Evolutionary conservation across 192 early-diverging fungal species (phyloP), one percentile per base, ranked within the genome.

Genomic region (Bifiguratus adelaidae): DNA sequence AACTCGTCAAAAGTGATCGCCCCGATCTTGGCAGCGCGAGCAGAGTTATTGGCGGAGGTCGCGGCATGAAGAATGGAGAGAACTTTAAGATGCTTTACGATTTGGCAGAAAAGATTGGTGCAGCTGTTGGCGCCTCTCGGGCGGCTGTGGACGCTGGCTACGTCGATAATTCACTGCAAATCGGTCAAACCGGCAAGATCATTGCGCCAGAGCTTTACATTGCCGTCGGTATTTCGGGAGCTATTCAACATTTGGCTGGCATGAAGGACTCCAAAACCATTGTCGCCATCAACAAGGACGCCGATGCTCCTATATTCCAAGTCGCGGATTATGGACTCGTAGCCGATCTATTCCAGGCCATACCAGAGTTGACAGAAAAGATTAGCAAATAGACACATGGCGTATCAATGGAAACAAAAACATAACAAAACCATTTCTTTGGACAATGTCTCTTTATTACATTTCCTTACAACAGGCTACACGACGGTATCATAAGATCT

Each of bases 201-300:
- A 83, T 98, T 53, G 95, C 95, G 16, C 95, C 95, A 28, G 83
- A 63, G 29, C 0, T 40, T 15, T 7, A 15, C 0, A 7, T 40
- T 40, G 37, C 7, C 22, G 1, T 40, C 37, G 59, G 59, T 44
- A 92, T 98, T 44, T 93, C 90, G 4, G 95, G 95, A 34, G 95
- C 95, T 27, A 98, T 98, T 60, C 85, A 92, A 78, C 92, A 92
- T 55, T 64, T 97, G 73, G 94, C 94, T 23, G 94, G 94, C 59
- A 97, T 97, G 94, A 98, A 98, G 73, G 95, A 98, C 60, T 91
- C 88, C 69, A 98, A 98, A 80, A 80, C 81, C 35, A 98, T 98
- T 73, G 95, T 92, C 27, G 89, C 90, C 45, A 95, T 98, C 69
- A 98, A 98, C 83, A 95, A 91, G 74, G 95, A 98, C 53, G 73